Evolutionary conservation across 1,139 yeast species (phyloP), one percentile per base, ranked within the genome.

Genomic region (Kazachstania sp.): DNA sequence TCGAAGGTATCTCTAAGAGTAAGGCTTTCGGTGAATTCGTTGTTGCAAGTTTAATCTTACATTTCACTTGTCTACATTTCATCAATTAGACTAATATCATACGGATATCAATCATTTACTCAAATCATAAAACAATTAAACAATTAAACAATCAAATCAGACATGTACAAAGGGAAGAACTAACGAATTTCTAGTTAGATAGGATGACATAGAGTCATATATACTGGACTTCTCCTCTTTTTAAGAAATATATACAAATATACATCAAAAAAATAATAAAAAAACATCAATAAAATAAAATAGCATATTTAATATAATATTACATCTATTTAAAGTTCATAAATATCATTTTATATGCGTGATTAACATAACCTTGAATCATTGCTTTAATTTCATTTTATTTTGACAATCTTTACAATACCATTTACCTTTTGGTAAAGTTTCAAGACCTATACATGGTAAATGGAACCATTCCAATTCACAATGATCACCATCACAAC

Each of bases 391-490:
- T 16, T 35, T 39, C 37, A 46, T 32, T 31, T 47, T 46, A 15
- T 44, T 39, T 41, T 57, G 58, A 68, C 98, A 92, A 55, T 88
- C 97, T 56, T 88, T 94, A 67, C 98, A 92, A 61, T 82, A 92
- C 98, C 98, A 92, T 59, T 87, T 87, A 3, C 97, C 98, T 67
- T 83, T 86, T 6, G 98, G 98, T 9, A 95, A 83, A 47, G 88
- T 85, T 44, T 81, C 80, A 55, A 90, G 76, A 1, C 97, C 97
- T 45, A 88, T 90, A 67, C 98, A 92, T 16, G 96, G 96, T 61
- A 90, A 73, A 69, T 92, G 98, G 71, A 92, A 92, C 98, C 98
- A 92, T 66, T 92, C 97, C 47, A 90, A 74, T 63, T 83, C 83
- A 69, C 98, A 92, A 53, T 83, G 81, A 43, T 85, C 92, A 3